Conservation (phyloP, 2,329 filamentous ascomycete genomes). For the Nannizziopsis arthrosporioides region DNA sequence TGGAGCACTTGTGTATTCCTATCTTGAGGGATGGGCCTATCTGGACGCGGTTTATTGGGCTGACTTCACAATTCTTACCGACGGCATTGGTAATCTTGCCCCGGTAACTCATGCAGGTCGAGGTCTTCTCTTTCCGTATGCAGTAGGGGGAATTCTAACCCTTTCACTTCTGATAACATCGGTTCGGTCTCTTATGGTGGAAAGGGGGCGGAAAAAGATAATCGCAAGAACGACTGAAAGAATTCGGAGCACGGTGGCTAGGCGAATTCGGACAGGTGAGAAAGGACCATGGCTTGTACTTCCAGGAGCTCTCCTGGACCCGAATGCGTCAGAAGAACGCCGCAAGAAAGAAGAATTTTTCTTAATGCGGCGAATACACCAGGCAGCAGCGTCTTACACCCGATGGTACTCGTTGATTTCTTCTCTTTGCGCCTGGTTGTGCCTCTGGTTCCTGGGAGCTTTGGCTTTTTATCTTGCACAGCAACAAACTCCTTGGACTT, state of each 20-base stretch:
- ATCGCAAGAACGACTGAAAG: slow-evolving; percentile 26
- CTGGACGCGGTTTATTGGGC: slow-evolving; percentile 28
- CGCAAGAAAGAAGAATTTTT: slow-evolving; percentile 30
- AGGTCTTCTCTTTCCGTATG: slow-evolving; percentile 27
- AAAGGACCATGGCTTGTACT: slow-evolving; percentile 11
- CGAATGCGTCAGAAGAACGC: slow-evolving; percentile 18
- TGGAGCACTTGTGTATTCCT: slow-evolving; percentile 29
- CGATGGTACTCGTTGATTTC: slow-evolving; percentile 33
- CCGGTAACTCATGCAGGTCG: slow-evolving; percentile 26
- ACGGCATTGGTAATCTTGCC: slow-evolving; percentile 26
- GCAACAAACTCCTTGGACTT: slow-evolving; percentile 24
- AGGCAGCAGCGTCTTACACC: slow-evolving; percentile 30
- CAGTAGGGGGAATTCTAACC: slow-evolving; percentile 27
- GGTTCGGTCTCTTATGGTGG: slow-evolving; percentile 28
- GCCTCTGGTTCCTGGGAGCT: slow-evolving; percentile 35
- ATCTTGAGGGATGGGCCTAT: slow-evolving; percentile 27
- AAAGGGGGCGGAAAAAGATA: slow-evolving; percentile 30
- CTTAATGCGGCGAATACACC: slow-evolving; percentile 38
- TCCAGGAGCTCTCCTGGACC: slow-evolving; percentile 9
- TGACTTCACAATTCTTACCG: slow-evolving; percentile 28
- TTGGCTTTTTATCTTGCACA: slow-evolving; percentile 29
- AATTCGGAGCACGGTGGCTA: slow-evolving; percentile 24
- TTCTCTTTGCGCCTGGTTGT: slow-evolving; percentile 30
- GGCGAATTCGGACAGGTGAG: slow-evolving; percentile 16
- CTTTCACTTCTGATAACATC: slow-evolving; percentile 28